These are phyloP conservation scores for Ephemerocybe angulata DNA, from an alignment of 768 basidiomycete genomes.

Conservation along the genomic window DNA sequence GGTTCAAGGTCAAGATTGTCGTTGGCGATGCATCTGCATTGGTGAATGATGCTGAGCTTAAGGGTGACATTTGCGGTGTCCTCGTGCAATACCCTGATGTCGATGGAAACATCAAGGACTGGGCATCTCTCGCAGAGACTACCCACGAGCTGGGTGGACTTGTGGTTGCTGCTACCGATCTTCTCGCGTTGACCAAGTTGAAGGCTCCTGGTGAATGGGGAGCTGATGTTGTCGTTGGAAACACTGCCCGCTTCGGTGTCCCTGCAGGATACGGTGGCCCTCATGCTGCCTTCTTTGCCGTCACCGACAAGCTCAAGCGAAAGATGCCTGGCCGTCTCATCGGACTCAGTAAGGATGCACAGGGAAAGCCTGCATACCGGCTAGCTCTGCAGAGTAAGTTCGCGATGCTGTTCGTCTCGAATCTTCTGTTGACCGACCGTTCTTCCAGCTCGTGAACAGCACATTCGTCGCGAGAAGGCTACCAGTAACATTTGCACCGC, in stretches of 20 bases:
- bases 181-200: constrained; percentile 87
- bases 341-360: constrained; percentile 80
- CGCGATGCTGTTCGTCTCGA: not conserved
- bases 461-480: constrained; percentile 96
- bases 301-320: constrained; percentile 86
- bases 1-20: constrained; percentile 84
- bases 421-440: not conserved
- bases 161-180: constrained; percentile 85
- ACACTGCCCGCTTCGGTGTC: constrained; percentile 95
- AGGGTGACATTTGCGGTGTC: constrained; percentile 74
- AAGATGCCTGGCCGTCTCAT: constrained; percentile 99
- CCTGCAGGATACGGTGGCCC: constrained; percentile 97
- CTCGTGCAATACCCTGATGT: constrained; percentile 94
- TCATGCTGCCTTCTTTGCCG: constrained; percentile 96
- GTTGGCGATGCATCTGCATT: constrained; percentile 57
- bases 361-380: constrained; percentile 86
- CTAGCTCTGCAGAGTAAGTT: constrained; percentile 89
- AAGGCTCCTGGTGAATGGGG: constrained; percentile 99
- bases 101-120: constrained; percentile 79
- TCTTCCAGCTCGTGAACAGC: constrained; percentile 84
- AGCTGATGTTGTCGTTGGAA: constrained; percentile 92
- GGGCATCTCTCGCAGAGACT: constrained; percentile 54
- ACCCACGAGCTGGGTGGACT: constrained; percentile 77
- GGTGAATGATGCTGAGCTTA: constrained; percentile 49
- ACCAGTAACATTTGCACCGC: constrained; percentile 98